Evolutionary conservation across 352 stramenopile species (phyloP), one percentile per base, ranked within the genome.

Genomic region (Globisporangium uncinulatum): DNA sequence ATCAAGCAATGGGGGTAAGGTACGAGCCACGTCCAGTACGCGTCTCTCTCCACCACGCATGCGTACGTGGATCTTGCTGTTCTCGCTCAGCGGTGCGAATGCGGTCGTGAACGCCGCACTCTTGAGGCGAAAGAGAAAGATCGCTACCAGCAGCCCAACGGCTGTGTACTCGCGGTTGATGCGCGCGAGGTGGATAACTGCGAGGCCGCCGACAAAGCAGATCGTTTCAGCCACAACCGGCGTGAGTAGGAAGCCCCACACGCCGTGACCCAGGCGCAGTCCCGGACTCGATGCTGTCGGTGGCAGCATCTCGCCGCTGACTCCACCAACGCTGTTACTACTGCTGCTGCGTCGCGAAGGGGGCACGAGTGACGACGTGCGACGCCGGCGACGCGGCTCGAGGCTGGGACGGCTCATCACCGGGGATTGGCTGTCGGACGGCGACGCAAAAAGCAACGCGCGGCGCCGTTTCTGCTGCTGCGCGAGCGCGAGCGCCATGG

Each of bases 51-150:
- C 24, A 29, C 24, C 17, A 48, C 9, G 8, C n/a, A 24, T 17
- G 19, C 47, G 51, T 57, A 71, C 64, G 34, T 71, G 60, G 19
- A 74, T 47, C 59, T 74, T 76, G 34, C 67, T 60, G 21, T 66
- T 68, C 15, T 69, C 62, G 2, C 65, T 73, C n/a, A 79, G 54
- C 8, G 70, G 41, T 4, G 62, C 57, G 29, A 57, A 67, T 19
- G 61, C 48, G 5, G 50, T 59, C 21, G 51, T 67, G 53, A 72
- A 72, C 44, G 56, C 62, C 13, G 68, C 63, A 36, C 68, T 66
- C 50, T 76, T 76, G 46, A 79, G 36, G 1, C 70, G 70, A 53
- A 74, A 69, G n/a, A 74, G 58, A 37, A 79, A 76, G 31, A 69
- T 44, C 31, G 45, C 32, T 5, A 74, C 57, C 0, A 79, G 61